Conservation (phyloP, 164 flowering plant genomes). For the Berberis vulgaris region DNA sequence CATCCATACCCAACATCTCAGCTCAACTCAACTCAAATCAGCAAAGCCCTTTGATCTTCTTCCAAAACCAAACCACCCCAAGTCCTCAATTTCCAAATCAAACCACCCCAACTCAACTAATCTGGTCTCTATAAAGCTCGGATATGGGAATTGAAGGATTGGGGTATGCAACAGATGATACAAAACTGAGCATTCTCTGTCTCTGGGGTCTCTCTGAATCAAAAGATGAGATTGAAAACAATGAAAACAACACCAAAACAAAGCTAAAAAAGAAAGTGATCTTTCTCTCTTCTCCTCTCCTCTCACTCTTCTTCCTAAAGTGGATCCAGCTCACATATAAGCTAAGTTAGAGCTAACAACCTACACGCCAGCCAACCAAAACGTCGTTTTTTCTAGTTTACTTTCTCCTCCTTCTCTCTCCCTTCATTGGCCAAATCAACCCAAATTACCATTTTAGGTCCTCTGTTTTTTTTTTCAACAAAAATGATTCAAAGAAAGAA, state of each 20-base stretch:
- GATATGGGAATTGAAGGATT: no score
- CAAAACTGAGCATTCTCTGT: background rate
- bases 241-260: background rate
- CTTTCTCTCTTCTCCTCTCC: background rate
- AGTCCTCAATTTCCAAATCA: no score
- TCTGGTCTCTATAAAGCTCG: no score
- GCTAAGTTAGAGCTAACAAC: slow-evolving; percentile 5
- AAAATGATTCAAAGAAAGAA: no score
- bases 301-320: background rate
- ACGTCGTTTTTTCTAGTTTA: background rate
- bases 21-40: no score
- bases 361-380: slow-evolving; percentile 8
- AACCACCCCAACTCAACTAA: no score
- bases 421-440: background rate
- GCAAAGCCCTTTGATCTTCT: no score
- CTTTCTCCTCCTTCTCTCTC: background rate
- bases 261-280: background rate
- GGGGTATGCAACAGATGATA: background rate
- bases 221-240: background rate
- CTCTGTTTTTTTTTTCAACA: background rate
- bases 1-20: slow-evolving; percentile 7
- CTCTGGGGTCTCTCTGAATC: background rate
- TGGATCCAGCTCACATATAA: slow-evolving; percentile 11
- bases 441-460: background rate
- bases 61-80: no score